phyloP scores from a whole-genome alignment of 768 basidiomycete genomes.

The Mycena amicta region DNA sequence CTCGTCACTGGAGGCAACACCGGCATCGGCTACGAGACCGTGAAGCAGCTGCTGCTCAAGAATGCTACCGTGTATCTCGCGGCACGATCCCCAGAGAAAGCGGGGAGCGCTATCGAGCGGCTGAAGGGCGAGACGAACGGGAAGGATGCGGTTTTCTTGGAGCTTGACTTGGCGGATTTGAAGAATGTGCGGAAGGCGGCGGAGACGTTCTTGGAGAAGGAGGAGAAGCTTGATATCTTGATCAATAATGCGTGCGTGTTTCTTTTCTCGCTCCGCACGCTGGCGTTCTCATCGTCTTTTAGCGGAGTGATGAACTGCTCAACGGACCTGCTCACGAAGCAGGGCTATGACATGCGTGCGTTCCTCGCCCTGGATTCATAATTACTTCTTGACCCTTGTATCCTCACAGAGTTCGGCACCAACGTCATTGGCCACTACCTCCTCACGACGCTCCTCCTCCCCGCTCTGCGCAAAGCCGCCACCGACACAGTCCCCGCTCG shows the following conservation, averaged over 20 bases:
- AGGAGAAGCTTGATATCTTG: constrained; percentile 25
- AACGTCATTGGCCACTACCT: constrained; percentile 21
- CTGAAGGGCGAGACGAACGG: constrained; percentile 1
- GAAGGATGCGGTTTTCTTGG: constrained; percentile 14
- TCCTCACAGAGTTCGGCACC: constrained; percentile 13
- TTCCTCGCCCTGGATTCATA: neutral
- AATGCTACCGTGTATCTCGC: constrained; percentile 36
- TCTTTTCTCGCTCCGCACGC: neutral
- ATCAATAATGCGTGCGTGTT: constrained; percentile 28
- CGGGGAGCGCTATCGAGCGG: neutral
- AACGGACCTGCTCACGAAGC: constrained; percentile 23
- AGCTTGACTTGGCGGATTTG: constrained; percentile 24
- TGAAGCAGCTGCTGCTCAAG: constrained; percentile 25
- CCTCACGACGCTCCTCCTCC: constrained; percentile 26
- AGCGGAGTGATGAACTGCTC: constrained; percentile 29
- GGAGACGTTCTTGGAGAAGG: constrained; percentile 7
- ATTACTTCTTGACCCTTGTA: neutral
- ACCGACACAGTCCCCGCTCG: constrained; percentile 17
- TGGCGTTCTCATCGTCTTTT: neutral
- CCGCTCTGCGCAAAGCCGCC: constrained; percentile 16
- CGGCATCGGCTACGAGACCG: constrained; percentile 9
- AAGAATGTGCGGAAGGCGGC: constrained; percentile 18
- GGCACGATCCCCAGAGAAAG: constrained; percentile 19
- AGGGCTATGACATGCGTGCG: constrained; percentile 24
- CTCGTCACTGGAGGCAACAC: constrained; percentile 3